These are phyloP conservation scores for Blepharisma undulans DNA, from an alignment of 169 alveolate species.

Conservation along the genomic window DNA sequence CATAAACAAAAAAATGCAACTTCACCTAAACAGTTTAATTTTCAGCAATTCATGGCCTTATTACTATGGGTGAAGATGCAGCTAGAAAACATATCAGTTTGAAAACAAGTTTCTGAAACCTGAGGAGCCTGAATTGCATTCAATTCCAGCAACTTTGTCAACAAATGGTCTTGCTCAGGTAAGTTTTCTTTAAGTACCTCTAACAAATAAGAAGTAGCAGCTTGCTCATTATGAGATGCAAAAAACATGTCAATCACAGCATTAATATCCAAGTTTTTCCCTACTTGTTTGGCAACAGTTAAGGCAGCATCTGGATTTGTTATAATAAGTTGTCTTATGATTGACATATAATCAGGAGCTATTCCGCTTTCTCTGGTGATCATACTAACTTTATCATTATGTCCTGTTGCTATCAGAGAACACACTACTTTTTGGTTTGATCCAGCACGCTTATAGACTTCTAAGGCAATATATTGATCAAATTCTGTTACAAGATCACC, in stretches of 20 bases:
- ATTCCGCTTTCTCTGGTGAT: slow-evolving; percentile 63
- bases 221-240: slow-evolving; percentile 92
- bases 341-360: slow-evolving; percentile 72
- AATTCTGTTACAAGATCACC: slow-evolving; percentile 93
- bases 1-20: too few species aligned
- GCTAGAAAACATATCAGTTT: slow-evolving; percentile 89
- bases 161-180: slow-evolving; percentile 97
- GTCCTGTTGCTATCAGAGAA: slow-evolving; percentile 93
- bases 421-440: slow-evolving; percentile 92
- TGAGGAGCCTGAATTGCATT: slow-evolving; percentile 93
- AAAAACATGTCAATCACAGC: slow-evolving; percentile 88
- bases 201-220: slow-evolving; percentile 95
- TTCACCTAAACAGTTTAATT: too few species aligned
- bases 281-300: slow-evolving; percentile 71
- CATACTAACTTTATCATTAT: slow-evolving; percentile 87
- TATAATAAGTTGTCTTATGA: slow-evolving; percentile 66
- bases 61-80: too few species aligned
- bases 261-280: slow-evolving; percentile 10
- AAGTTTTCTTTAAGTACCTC: slow-evolving; percentile 95
- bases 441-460: slow-evolving; percentile 88
- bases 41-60: too few species aligned
- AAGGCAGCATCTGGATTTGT: slow-evolving; percentile 80
- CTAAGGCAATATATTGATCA: slow-evolving; percentile 92
- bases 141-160: slow-evolving; percentile 96
- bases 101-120: slow-evolving; percentile 96